These are phyloP conservation scores for Amanita phalloides DNA, from an alignment of 768 basidiomycete genomes.

Conservation along the genomic window DNA sequence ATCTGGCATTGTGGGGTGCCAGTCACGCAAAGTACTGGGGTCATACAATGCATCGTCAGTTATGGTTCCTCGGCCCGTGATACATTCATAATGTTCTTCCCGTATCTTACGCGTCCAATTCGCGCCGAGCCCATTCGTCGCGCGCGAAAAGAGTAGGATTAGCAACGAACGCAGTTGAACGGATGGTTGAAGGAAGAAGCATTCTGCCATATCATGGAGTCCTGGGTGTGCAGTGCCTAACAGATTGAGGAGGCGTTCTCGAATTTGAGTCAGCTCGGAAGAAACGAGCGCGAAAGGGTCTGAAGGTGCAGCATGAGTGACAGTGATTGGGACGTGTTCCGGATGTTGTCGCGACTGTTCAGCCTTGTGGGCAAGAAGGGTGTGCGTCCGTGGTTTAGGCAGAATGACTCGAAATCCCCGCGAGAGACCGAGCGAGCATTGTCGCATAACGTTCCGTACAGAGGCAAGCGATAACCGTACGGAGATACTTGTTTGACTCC, in stretches of 20 bases:
- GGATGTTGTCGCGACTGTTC: constrained; percentile 17
- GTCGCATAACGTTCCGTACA: background rate
- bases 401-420: background rate
- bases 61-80: constrained; percentile 39
- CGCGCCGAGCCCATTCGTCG: constrained; percentile 82
- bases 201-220: constrained; percentile 79
- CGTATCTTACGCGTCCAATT: constrained; percentile 51
- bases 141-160: constrained; percentile 82
- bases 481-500: background rate
- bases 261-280: constrained; percentile 62
- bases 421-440: background rate
- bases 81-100: constrained; percentile 48
- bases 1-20: constrained; percentile 82
- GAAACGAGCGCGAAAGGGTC: constrained; percentile 68
- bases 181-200: constrained; percentile 84
- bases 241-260: constrained; percentile 60
- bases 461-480: background rate
- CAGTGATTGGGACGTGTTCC: constrained; percentile 19
- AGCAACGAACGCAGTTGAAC: constrained; percentile 87
- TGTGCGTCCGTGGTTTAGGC: constrained; percentile 18
- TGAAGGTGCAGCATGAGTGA: constrained; percentile 16
- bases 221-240: constrained; percentile 86
- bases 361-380: constrained; percentile 31
- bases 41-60: constrained; percentile 74
- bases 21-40: constrained; percentile 81